These are phyloP conservation scores for Backusella liffmaniae DNA, from an alignment of 192 early-diverging fungal genomes.

Conservation along the genomic window DNA sequence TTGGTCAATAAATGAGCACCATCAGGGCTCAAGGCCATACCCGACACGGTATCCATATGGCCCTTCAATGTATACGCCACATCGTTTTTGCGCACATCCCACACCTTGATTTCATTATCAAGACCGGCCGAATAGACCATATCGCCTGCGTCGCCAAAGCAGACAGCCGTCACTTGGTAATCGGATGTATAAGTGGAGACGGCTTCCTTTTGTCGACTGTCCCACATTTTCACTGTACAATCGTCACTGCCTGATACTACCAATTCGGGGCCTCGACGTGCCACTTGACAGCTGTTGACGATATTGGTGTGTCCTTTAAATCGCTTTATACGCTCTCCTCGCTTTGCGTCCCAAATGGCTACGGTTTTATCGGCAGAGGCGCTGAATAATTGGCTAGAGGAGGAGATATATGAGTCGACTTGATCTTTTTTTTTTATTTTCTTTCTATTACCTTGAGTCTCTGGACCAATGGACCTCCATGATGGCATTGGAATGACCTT, in stretches of 20 bases:
- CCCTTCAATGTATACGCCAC: conserved; percentile 69
- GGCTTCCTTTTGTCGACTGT: conserved; percentile 63
- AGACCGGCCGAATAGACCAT: conserved; percentile 84
- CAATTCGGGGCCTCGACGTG: conserved; percentile 70
- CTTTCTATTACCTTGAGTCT: conserved; percentile 56
- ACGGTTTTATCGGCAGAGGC: conserved; percentile 81
- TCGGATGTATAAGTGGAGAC: conserved; percentile 56
- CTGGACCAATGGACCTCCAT: conserved; percentile 91
- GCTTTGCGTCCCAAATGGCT: conserved; percentile 80
- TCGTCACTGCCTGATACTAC: conserved; percentile 88
- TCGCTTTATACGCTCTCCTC: conserved; percentile 80
- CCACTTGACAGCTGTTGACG: conserved; percentile 79
- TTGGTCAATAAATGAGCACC: conserved; percentile 83
- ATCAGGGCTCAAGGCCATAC: conserved; percentile 80
- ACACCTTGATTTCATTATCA: conserved; percentile 86
- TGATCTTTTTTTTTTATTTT: neutral
- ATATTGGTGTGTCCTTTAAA: conserved; percentile 77
- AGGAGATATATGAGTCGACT: neutral
- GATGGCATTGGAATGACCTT: conserved; percentile 83
- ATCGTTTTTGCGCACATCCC: conserved; percentile 82
- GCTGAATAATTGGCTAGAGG: conserved; percentile 68
- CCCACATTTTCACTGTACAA: conserved; percentile 74
- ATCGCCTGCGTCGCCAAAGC: conserved; percentile 73
- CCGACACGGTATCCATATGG: conserved; percentile 89
- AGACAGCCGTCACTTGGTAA: conserved; percentile 76